These are phyloP conservation scores for Chaetomiaceae sp. DNA, from an alignment of 2,329 filamentous ascomycete species.

Conservation along the genomic window DNA sequence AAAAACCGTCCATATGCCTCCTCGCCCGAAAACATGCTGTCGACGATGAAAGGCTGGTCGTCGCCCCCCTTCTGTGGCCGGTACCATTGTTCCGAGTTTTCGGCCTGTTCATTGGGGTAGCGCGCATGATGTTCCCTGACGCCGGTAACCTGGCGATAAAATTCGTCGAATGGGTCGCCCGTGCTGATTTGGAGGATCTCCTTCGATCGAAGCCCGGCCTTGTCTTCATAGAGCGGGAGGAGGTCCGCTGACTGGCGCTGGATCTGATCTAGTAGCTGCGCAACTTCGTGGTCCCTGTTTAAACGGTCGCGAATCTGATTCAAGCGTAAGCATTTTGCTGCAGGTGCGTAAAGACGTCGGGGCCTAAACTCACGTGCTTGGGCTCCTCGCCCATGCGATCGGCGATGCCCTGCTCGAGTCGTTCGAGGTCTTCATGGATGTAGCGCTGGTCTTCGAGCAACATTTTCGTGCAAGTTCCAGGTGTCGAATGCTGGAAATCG, in stretches of 20 bases:
- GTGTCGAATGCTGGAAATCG: too few species aligned
- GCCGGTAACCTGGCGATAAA: conserved; percentile 75
- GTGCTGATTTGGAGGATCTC: conserved; percentile 81
- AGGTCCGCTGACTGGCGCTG: conserved; percentile 77
- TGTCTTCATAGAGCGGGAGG: conserved; percentile 78
- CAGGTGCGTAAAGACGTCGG: background rate
- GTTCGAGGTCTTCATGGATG: conserved; percentile 93
- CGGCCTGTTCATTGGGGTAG: conserved; percentile 90
- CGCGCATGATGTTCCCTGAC: conserved; percentile 84
- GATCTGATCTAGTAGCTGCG: conserved; percentile 80
- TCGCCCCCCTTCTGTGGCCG: conserved; percentile 61
- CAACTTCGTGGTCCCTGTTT: conserved; percentile 85
- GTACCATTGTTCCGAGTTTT: conserved; percentile 92
- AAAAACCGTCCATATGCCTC: conserved; percentile 91
- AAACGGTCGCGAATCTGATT: conserved; percentile 77
- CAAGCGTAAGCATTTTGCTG: background rate
- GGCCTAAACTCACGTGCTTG: conserved; percentile 61
- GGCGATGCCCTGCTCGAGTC: conserved; percentile 86
- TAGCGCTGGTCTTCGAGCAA: conserved; percentile 89
- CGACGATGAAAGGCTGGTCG: conserved; percentile 63
- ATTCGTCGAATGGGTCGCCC: conserved; percentile 83
- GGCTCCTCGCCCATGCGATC: conserved; percentile 87
- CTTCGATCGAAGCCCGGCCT: conserved; percentile 60
- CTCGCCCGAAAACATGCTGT: conserved; percentile 91
- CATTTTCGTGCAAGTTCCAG: conserved; percentile 44